Evolutionary conservation across 371 early-diverging fungal genomes (phyloP), one percentile per base, ranked within the genome.

Genomic region (Apophysomyces ossiformis): DNA sequence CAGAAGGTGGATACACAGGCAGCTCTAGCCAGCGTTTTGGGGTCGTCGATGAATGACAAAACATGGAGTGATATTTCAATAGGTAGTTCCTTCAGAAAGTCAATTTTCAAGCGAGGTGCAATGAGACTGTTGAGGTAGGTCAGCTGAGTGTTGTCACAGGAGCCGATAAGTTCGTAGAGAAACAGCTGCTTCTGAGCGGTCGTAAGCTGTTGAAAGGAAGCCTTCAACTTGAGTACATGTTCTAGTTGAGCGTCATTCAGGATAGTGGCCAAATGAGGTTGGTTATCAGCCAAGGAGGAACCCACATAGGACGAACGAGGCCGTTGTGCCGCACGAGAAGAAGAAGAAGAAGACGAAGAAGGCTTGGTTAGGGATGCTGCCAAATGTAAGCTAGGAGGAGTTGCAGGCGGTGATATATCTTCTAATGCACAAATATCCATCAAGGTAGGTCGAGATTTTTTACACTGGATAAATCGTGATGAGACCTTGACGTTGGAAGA

Each of bases 51-150:
- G 58, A 81, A 81, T 47, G 82, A 78, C n/a, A 93, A 72, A n/a
- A 93, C 81, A 66, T 89, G 86, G 60, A 87, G 84, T 6, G 85
- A 75, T 8, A 93, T 80, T 62, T 93, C 92, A 18, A 87, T 76
- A 7, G 93, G 93, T 37, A 93, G 70, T 57, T 85, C 78, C 39
- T 82, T 82, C 12, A 92, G 54, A 66, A 91, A 90, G 74, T 93
- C 93, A 43, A 87, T 80, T 74, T 91, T 91, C 36, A 93, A 81
- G 45, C 72, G 77, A 32, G 87, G 87, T 5, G 83, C 75, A 57
- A 85, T 85, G 43, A 77, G 66, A 50, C 75, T 80, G 61, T 78
- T 70, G 18, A 87, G 66, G 54, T 76, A 75, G 12, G 80, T 74
- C n/a, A 87, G 76, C 12, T 85, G 74, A 21, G 78, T 73, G 57